Base-by-base conservation (phyloP, 345 rosid species). In the Bruguiera gymnorhiza region DNA sequence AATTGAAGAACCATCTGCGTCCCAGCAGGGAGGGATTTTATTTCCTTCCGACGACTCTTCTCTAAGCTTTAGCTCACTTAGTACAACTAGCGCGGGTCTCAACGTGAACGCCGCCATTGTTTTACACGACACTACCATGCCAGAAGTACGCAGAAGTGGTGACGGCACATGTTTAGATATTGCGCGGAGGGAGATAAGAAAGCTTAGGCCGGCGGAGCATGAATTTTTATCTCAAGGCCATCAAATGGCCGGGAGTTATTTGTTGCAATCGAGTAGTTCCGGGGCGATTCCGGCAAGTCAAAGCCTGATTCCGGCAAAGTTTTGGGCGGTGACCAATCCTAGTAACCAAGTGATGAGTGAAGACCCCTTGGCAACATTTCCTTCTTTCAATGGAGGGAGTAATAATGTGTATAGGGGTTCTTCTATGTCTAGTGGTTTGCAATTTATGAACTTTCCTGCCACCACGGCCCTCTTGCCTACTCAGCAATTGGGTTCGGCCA, bases 361-460 rank as follows among this genome's bases (percentile, higher is more conserved):
- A 23, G 85, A 85, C 37, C 74, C 82, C 21, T 43, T 75, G 79
- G 79, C 81, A 83, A 62, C 89, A 32, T 80, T 82, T 73, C 84
- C 88, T 53, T 73, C 82, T 11, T 63, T 65, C 37, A 55, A 63
- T 57, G 78, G 58, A 2, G 55, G 67, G 6, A 77, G 52, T 70
- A 70, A 73, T 39, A 70, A 73, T 50, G 67, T 76, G 77, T 67
- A 77, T 57, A 75, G 83, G 60, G 80, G 83, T 19, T 62, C 81
- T 2, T 64, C 59, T 23, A 23, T 74, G 74, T 70, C 89, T 0
- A 79, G 79, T 66, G 92, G 89, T 52, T 78, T 92, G 58, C 97
- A 89, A 81, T 79, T 89, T 29, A 84, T 92, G 93, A 92, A 92
- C 65, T 85, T 89, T 65, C 87, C 89, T 15, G 71, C 88, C 43